A percentile compares a stretch with the other conserved stretches of the same genome.
Conservation (phyloP, 495 filamentous ascomycete genomes). For the Bacidia rubella region DNA sequence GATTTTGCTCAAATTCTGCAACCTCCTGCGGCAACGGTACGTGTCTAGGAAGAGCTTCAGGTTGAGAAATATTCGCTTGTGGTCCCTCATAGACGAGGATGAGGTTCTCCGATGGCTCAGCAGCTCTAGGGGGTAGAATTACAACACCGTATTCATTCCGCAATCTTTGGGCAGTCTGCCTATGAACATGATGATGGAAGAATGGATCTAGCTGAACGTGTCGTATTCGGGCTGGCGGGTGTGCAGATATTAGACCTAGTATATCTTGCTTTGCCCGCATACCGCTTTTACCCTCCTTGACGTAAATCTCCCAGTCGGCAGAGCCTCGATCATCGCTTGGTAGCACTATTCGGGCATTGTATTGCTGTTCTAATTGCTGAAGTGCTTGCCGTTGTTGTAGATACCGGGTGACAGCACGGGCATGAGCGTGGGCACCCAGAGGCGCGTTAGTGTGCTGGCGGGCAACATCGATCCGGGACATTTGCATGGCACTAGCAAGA, state of each 20-base stretch:
- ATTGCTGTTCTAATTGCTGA: constrained; percentile 58
- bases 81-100: constrained; percentile 76
- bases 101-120: constrained; percentile 46
- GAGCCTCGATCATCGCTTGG: constrained; percentile 50
- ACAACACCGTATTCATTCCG: constrained; percentile 67
- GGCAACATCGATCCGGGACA: constrained; percentile 62
- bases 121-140: constrained; percentile 55
- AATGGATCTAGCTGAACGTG: constrained; percentile 68
- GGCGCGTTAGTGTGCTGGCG: constrained; percentile 62
- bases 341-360: constrained; percentile 69
- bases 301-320: constrained; percentile 70
- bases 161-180: constrained; percentile 46
- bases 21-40: constrained; percentile 47
- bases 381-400: constrained; percentile 63
- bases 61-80: constrained; percentile 30
- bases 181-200: constrained; percentile 65
- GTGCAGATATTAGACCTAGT: constrained; percentile 60
- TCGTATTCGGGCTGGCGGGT: constrained; percentile 62
- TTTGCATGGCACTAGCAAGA: constrained; percentile 69
- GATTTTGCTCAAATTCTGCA: constrained; percentile 49
- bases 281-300: constrained; percentile 67
- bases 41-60: constrained; percentile 55
- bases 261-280: constrained; percentile 72
- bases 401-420: constrained; percentile 73
- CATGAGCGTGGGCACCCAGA: constrained; percentile 57